Conservation (phyloP, 2,329 filamentous ascomycete genomes). For the Dichotomopilus funicola region DNA sequence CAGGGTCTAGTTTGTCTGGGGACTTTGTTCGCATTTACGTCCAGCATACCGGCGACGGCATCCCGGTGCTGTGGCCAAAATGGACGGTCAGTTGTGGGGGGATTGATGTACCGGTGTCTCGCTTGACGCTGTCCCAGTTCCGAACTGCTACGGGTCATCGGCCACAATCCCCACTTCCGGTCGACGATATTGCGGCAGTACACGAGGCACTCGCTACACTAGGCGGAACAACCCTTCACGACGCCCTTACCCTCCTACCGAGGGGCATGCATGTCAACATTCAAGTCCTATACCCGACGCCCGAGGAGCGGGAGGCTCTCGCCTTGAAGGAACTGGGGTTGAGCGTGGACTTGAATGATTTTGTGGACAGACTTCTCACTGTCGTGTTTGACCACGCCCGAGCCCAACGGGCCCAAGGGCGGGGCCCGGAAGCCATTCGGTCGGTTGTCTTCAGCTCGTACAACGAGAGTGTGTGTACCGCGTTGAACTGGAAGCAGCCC, state of each 20-base stretch:
- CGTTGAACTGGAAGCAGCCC: constrained; percentile 97
- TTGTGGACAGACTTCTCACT: constrained; percentile 74
- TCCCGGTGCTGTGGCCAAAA: constrained; percentile 79
- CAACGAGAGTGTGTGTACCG: constrained; percentile 83
- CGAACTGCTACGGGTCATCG: constrained; percentile 42
- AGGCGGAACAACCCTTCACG: constrained; percentile 71
- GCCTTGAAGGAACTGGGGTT: constrained; percentile 53
- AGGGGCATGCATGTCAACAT: constrained; percentile 80
- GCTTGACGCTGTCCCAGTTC: constrained; percentile 70
- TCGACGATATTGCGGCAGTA: constrained; percentile 54
- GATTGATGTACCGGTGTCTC: constrained; percentile 74
- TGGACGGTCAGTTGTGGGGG: constrained; percentile 74
- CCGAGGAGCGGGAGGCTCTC: constrained; percentile 60
- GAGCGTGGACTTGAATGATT: constrained; percentile 75
- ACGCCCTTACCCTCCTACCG: constrained; percentile 70
- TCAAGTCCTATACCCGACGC: constrained; percentile 81
- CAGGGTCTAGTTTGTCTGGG: constrained; percentile 90
- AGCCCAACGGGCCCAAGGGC: constrained; percentile 55
- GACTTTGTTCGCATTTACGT: constrained; percentile 90
- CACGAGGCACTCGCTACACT: constrained; percentile 62
- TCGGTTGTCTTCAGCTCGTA: constrained; percentile 94
- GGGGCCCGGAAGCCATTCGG: constrained; percentile 64
- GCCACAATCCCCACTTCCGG: constrained; percentile 31
- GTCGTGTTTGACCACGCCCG: constrained; percentile 91
- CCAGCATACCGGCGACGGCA: constrained; percentile 80